Evolutionary conservation across 106 monocot species (phyloP), one percentile per base, ranked within the genome.

Genomic region (Hemerocallis citrina): DNA sequence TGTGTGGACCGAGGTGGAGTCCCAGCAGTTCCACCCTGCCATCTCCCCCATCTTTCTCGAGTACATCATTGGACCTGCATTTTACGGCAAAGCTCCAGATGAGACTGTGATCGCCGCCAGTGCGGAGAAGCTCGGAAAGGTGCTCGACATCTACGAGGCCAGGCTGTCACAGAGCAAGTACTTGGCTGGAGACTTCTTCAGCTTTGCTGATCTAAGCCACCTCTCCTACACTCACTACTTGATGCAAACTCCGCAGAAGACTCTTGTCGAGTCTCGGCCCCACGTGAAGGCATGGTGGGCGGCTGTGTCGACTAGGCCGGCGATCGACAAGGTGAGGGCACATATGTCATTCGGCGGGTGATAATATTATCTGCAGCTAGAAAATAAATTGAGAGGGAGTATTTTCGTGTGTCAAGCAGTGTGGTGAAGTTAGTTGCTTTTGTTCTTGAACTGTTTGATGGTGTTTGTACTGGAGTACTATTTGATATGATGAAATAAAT

Each of bases 151-250:
- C 13, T 85, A 85, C 57, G 85, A 85, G 56, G 71, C 59, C 15
- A 57, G 66, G 5, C 80, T 85, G 7, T 41, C 62, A 24, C 16
- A 47, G 47, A 33, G 34, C 73, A 73, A 63, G 52, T 85, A 80
- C 72, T 27, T 85, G 16, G 64, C 73, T 28, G 81, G 81, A 1
- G 78, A 78, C 48, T 64, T 34, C 71, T 62, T 75, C 71, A 74
- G 81, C 61, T 25, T 86, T n/a, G 72, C 81, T 1, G 86, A 86
- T 39, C 74, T 78, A 25, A 74, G 72, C 65, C 86, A 85, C 47
- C 34, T 74, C 19, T 63, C 80, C 0, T 49, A 30, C 44, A 41
- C 65, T 0, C 46, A 34, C 25, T 57, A 64, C 48, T 62, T 85
- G 62, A 58, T 74, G 73, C 13, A n/a, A 33, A 74, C 79, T 0